Percentiles rank a stretch among this genome's conserved stretches.
Conservation (phyloP, 2,329 filamentous ascomycete genomes). For the Epichloe festucae region DNA sequence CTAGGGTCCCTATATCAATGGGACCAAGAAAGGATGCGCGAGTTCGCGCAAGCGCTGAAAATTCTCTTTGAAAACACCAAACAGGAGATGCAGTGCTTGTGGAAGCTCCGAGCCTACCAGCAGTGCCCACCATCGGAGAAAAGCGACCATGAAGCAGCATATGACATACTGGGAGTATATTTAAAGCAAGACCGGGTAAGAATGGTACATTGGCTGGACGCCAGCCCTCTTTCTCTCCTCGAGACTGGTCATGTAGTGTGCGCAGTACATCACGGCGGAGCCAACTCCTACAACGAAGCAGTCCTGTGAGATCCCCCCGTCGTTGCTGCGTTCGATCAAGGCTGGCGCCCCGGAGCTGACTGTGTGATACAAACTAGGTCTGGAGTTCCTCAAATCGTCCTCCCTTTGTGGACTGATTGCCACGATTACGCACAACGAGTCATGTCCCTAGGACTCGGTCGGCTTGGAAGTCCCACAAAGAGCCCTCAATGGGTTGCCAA, state of each 20-base stretch:
- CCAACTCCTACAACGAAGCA: conserved; percentile 28
- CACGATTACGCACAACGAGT: conserved; percentile 32
- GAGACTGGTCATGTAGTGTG: conserved; percentile 23
- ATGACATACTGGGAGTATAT: conserved; percentile 12
- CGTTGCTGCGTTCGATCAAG: not conserved
- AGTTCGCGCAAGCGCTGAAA: conserved; percentile 25
- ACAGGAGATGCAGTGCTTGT: conserved; percentile 18
- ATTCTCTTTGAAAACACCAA: conserved; percentile 18
- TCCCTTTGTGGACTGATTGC: conserved; percentile 31
- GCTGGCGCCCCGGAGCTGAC: too few species aligned
- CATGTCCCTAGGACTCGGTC: conserved; percentile 29
- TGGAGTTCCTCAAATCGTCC: conserved; percentile 31
- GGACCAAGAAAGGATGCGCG: conserved; percentile 19
- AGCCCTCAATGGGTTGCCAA: conserved; percentile 11
- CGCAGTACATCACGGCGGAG: conserved; percentile 32
- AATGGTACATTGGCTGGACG: conserved; percentile 26
- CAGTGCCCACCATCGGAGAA: not conserved
- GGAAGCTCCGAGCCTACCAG: conserved; percentile 16
- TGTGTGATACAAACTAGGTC: conserved; percentile 14
- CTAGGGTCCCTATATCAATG: conserved; percentile 27
- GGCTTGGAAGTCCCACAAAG: conserved; percentile 11
- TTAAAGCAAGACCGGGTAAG: conserved; percentile 19
- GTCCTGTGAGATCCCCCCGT: conserved; percentile 16
- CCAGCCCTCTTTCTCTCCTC: conserved; percentile 23
- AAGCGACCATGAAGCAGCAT: conserved; percentile 6